Percentiles rank a stretch among this genome's conserved stretches.
phyloP scores from a whole-genome alignment of 2,329 filamentous ascomycete genomes.

The Coleophoma cylindrospora region DNA sequence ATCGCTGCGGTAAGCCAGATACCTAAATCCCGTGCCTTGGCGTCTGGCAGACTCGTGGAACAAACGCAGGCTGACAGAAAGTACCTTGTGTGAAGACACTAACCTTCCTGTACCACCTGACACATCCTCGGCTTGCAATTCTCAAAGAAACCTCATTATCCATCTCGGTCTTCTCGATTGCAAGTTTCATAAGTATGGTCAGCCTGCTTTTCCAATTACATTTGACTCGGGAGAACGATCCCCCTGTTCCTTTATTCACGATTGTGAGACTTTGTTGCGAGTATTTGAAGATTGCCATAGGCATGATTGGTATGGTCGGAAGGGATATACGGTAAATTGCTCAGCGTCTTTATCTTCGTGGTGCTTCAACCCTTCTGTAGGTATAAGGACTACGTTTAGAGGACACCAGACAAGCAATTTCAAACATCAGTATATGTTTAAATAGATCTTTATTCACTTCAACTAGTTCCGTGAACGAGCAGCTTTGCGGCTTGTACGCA shows the following conservation, averaged over 20 bases:
- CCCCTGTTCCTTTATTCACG: constrained; percentile 21
- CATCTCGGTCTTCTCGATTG: constrained; percentile 71
- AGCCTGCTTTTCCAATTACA: constrained; percentile 64
- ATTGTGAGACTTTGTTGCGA: constrained; percentile 18
- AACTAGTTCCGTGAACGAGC: too few relatives aligned
- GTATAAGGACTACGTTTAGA: too few relatives aligned
- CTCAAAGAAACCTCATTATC: constrained; percentile 74
- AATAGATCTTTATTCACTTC: not conserved
- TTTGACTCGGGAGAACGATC: constrained; percentile 23
- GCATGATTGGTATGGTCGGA: constrained; percentile 12
- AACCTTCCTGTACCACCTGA: constrained; percentile 71
- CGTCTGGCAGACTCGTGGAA: not conserved
- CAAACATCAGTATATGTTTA: too few relatives aligned
- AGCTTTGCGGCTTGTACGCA: too few relatives aligned
- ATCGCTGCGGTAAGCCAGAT: constrained; percentile 60
- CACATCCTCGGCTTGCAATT: constrained; percentile 74
- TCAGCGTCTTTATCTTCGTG: too few relatives aligned
- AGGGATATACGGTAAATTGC: constrained; percentile 5
- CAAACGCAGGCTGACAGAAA: not conserved
- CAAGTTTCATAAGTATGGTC: constrained; percentile 72
- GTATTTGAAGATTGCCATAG: constrained; percentile 14
- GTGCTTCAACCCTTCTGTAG: too few relatives aligned
- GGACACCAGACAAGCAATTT: too few relatives aligned
- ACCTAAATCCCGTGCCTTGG: not conserved
- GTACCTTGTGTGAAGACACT: constrained; percentile 46